Conservation (phyloP, 768 basidiomycete genomes). For the Mycena leptocephala region DNA sequence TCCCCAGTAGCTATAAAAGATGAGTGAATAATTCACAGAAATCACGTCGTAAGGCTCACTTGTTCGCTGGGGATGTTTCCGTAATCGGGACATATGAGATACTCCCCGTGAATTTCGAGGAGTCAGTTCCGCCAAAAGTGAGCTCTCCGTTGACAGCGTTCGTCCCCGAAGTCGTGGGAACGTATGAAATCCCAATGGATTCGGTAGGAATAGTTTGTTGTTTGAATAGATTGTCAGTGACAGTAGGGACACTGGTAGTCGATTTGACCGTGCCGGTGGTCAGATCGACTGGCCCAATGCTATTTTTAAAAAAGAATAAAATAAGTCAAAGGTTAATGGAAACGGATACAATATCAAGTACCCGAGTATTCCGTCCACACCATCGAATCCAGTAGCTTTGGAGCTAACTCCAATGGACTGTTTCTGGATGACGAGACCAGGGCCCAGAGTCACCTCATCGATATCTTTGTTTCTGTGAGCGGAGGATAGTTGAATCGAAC, state of each 20-base stretch:
- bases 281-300: constrained; percentile 68
- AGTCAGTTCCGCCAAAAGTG: constrained; percentile 69
- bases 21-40: background rate
- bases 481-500: background rate
- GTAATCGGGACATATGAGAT: constrained; percentile 61
- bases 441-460: constrained; percentile 63
- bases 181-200: constrained; percentile 68
- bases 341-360: constrained; percentile 23
- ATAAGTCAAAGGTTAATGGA: background rate
- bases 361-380: constrained; percentile 71
- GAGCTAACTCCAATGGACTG: constrained; percentile 67
- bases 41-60: constrained; percentile 36
- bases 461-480: constrained; percentile 49
- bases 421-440: constrained; percentile 59
- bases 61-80: constrained; percentile 60
- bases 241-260: constrained; percentile 62
- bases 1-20: constrained; percentile 55
- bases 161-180: constrained; percentile 57
- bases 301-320: constrained; percentile 36
- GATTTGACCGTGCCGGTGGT: constrained; percentile 61
- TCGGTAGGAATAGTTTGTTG: constrained; percentile 63
- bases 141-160: constrained; percentile 67
- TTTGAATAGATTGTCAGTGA: constrained; percentile 70
- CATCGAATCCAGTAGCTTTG: constrained; percentile 59
- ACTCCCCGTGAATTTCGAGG: constrained; percentile 57